phyloP scores from a whole-genome alignment of 306 rosid genomes.

The Datisca glomerata region DNA sequence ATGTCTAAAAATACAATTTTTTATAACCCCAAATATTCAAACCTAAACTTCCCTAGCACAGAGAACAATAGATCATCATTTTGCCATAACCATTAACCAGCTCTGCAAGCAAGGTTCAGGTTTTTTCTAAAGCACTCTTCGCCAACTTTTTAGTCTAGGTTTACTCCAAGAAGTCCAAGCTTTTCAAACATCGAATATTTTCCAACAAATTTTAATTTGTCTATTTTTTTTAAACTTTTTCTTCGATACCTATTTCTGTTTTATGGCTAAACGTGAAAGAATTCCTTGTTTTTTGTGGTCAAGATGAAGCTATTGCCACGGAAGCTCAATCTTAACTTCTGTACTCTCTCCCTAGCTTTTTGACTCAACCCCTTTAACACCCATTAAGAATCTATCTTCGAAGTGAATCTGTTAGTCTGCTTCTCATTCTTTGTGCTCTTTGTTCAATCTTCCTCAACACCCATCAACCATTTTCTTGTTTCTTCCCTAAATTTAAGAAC shows the following conservation, averaged over 20 bases:
- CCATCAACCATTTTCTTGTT: neutral
- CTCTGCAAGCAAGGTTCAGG: too few relatives aligned
- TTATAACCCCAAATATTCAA: too few relatives aligned
- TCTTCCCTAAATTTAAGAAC: neutral
- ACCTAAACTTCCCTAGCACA: too few relatives aligned
- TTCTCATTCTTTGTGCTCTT: neutral
- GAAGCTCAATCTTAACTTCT: neutral
- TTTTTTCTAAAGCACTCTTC: too few relatives aligned
- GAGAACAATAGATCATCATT: too few relatives aligned
- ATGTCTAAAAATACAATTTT: too few relatives aligned
- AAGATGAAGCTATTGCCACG: neutral
- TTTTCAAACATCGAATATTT: too few relatives aligned
- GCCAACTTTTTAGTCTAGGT: too few relatives aligned
- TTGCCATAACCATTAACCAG: too few relatives aligned
- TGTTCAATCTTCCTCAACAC: neutral
- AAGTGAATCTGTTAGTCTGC: neutral
- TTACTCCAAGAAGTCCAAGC: too few relatives aligned
- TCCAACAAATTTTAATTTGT: too few relatives aligned
- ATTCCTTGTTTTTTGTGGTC: neutral
- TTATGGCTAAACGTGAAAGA: conserved; percentile 1
- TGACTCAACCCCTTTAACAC: neutral
- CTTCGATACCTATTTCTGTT: neutral
- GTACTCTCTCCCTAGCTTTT: neutral
- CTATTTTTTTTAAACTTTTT: too few relatives aligned
- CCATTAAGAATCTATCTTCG: neutral